Evolutionary conservation across 129 eudicot genomes (phyloP), one percentile per base, ranked within the genome.

Genomic region (Silybum marianum): DNA sequence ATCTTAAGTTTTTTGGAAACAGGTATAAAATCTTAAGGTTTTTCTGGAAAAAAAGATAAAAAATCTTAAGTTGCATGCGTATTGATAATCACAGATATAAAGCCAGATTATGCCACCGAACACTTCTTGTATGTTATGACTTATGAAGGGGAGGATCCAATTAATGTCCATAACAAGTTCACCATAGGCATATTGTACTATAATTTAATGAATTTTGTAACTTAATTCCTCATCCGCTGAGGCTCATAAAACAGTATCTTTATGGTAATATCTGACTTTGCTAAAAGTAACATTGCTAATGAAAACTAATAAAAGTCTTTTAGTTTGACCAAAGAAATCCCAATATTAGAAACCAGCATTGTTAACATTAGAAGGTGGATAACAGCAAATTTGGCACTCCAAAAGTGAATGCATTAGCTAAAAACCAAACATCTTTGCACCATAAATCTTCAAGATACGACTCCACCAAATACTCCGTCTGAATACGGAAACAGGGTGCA

Each of bases 371-470:
- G 39, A 60, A 7, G 51, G 6, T 24, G 12, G 38, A 65, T 14
- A 21, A 77, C 72, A 78, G 36, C 25, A 67, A 62, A 76, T 36
- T 58, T 6, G 21, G 8, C 10, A 62, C 21, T 19, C 48, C 36
- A 21, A 76, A 62, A 76, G 11, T 11, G 21, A 62, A 63, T 51
- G 26, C 23, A 24, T 74, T 65, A 74, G 40, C 78, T 48, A 74
- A 46, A 6, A 75, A 54, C 79, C 70, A 48, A 74, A 26, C 78
- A 46, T 74, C 67, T 26, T 25, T 74, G 68, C 66, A 58, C 66
- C 23, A 58, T 58, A 58, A 58, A 58, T n/a, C 66, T 58, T 58
- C 66, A 58, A 19, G 23, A 51, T 51, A 14, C 21, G 13, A 62
- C 69, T 62, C 69, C 69, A 19, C 69, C 69, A 62, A 23, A 9